Percentiles rank a stretch among this genome's conserved stretches.
Evolutionary conservation across 148 eudicot genomes (phyloP).

Genomic region (Rheum nobile): DNA sequence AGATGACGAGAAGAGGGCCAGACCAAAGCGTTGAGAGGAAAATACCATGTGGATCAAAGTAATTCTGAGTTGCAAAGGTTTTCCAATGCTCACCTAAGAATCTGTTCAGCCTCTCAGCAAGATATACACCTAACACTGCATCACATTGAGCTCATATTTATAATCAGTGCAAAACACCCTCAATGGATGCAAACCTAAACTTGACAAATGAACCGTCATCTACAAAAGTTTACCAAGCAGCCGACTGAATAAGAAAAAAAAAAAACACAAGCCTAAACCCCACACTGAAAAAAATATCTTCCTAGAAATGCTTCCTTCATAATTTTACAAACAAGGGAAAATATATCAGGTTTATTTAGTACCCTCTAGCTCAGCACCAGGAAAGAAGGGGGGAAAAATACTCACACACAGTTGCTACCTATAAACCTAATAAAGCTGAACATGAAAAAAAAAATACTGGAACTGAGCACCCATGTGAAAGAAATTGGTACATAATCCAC

Average conservation of each 20-base stretch:
- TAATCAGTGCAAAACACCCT: background rate
- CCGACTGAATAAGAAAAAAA: background rate
- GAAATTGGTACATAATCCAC: too few species aligned
- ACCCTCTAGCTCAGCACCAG: too few species aligned
- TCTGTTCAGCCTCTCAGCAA: constrained; percentile 74
- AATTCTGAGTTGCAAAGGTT: constrained; percentile 85
- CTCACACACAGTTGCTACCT: too few species aligned
- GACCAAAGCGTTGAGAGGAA: constrained; percentile 90
- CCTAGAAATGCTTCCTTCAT: too few species aligned
- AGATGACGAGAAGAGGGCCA: constrained; percentile 70
- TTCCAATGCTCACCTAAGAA: constrained; percentile 58
- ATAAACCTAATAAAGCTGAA: too few species aligned
- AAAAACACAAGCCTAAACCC: background rate
- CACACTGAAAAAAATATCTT: background rate
- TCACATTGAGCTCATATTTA: constrained; percentile 6
- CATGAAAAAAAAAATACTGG: too few species aligned
- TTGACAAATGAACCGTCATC: background rate
- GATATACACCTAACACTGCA: constrained; percentile 82
- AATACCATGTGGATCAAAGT: constrained; percentile 70
- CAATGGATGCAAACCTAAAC: background rate
- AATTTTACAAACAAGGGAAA: too few species aligned
- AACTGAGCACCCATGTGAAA: too few species aligned
- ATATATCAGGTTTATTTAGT: too few species aligned
- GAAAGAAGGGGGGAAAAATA: too few species aligned
- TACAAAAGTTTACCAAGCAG: background rate